Base-by-base conservation (phyloP, 805 yeast species). In the Cyberlindnera maclurae region DNA sequence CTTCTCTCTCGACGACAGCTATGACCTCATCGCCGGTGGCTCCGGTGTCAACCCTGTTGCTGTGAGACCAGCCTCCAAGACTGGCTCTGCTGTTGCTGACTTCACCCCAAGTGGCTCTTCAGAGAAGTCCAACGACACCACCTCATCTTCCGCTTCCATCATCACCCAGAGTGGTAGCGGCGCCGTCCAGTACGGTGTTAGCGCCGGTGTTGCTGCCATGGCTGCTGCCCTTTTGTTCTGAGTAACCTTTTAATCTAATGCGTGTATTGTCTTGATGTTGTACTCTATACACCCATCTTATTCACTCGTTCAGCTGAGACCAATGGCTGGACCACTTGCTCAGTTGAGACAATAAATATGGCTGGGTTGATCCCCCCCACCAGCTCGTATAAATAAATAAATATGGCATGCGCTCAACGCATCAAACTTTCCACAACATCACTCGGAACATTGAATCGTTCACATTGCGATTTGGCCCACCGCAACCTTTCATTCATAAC, bases 1-100 rank as follows among this genome's bases (percentile, higher is more conserved):
- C 29, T 71, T 68, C 59, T 52, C 55, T 28, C 70, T 70, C 26
- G 62, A 67, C 40, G 59, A 57, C 12, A 17, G 42, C 34, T 43
- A 38, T 31, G 37, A 24, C 22, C 30, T 46, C 27, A 31, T 41
- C 13, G 43, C 37, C 31, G 51, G 43, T 32, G 16, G 41, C 6
- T 12, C 39, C 17, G 44, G 34, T 33, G 42, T 43, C 17, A 33
- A 44, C 33, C 13, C 47, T n/a, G 50, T 48, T 29, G 49, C 45
- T 24, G 34, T 57, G 18, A 41, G 47, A 38, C 45, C 59, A 6
- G 36, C 44, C 15, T 45, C 48, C 16, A 18, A 37, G 5, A 18
- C 38, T 12, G 60, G 62, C 47, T 17, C 47, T 20, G 12, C 45
- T 16, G 34, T 43, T 32, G 39, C 47, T 29, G 28, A 39, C 17